phyloP scores from a whole-genome alignment of 2,329 filamentous ascomycete species.

The Trichoderma sp. region DNA sequence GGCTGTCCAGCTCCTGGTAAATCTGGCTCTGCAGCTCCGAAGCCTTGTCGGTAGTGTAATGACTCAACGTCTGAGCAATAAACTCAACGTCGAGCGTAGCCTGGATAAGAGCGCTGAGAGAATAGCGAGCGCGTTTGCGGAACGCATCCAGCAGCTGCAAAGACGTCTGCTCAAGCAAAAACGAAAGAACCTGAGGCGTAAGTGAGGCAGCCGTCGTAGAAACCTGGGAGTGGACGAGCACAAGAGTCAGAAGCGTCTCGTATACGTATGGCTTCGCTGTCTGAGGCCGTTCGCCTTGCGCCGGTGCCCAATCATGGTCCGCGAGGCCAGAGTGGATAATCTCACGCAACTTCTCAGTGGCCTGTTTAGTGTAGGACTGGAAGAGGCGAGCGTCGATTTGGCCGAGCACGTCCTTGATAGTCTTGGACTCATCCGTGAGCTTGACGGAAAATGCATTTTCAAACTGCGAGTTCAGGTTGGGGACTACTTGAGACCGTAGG shows the following conservation, averaged over 20 bases:
- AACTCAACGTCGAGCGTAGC: slow-evolving; percentile 97
- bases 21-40: slow-evolving; percentile 83
- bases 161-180: slow-evolving; percentile 80
- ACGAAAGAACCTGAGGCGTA: slow-evolving; percentile 77
- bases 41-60: slow-evolving; percentile 83
- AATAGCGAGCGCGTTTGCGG: slow-evolving; percentile 63
- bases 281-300: slow-evolving; percentile 56
- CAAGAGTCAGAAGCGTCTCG: slow-evolving; percentile 77
- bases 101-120: slow-evolving; percentile 84
- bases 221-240: slow-evolving; percentile 88
- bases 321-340: slow-evolving; percentile 73
- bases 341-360: slow-evolving; percentile 63
- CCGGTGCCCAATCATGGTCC: slow-evolving; percentile 68
- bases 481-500: slow-evolving; percentile 78
- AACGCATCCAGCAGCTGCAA: slow-evolving; percentile 80
- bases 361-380: slow-evolving; percentile 83
- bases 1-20: slow-evolving; percentile 84
- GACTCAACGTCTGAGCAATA: slow-evolving; percentile 85
- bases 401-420: slow-evolving; percentile 82
- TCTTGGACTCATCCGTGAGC: slow-evolving; percentile 88
- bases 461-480: slow-evolving; percentile 85
- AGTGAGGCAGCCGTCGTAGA: slow-evolving; percentile 75
- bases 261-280: slow-evolving; percentile 89
- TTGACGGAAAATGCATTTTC: slow-evolving; percentile 93
- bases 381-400: slow-evolving; percentile 93